Base-by-base conservation (phyloP, 208 protist genomes). In the Leptomonas seymouri region DNA sequence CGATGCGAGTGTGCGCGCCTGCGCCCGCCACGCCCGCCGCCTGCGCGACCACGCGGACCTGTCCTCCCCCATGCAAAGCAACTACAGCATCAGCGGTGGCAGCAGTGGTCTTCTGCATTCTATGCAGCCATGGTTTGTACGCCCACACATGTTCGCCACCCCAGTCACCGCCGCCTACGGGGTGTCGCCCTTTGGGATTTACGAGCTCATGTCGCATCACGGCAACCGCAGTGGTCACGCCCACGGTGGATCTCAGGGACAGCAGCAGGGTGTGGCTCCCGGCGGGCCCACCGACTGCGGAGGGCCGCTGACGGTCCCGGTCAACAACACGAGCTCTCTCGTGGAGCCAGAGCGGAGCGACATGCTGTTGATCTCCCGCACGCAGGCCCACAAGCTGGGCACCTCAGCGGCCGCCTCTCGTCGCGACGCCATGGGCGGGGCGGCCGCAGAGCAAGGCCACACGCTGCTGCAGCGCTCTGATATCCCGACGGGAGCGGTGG, bases 41-140 rank as follows among this genome's bases (percentile, higher is more conserved):
- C 20, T 61, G 44, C 54, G 53, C 77, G 57, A 71, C 34, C 41
- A 28, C 49, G 55, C 51, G 21, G 81, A 64, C 44, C 30, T 68
- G 16, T 42, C 59, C 14, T 55, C 68, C 5, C 65, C 68, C 21
- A 67, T 60, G 65, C 63, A 60, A 28, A 68, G 39, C 55, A 76
- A 55, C 65, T 61, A 59, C 67, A 57, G 46, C 49, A 36, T 57
- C 21, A 64, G 21, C 57, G 46, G 34, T 27, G 62, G 27, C 58
- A 55, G 58, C n/a, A 44, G 56, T 36, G 49, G 61, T 2, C 67
- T 74, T 1, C 67, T 79, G 54, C 69, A 73, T 42, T 73, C 71
- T 27, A n/a, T 72, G 36, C 74, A 80, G 58, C 85, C 90, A 55
- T 95, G 90, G 87, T 93, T 93, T 58, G 53, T 89, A 41, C 74